Evolutionary conservation across 2,329 filamentous ascomycete genomes (phyloP).

Genomic region (Zarea fungicola): DNA sequence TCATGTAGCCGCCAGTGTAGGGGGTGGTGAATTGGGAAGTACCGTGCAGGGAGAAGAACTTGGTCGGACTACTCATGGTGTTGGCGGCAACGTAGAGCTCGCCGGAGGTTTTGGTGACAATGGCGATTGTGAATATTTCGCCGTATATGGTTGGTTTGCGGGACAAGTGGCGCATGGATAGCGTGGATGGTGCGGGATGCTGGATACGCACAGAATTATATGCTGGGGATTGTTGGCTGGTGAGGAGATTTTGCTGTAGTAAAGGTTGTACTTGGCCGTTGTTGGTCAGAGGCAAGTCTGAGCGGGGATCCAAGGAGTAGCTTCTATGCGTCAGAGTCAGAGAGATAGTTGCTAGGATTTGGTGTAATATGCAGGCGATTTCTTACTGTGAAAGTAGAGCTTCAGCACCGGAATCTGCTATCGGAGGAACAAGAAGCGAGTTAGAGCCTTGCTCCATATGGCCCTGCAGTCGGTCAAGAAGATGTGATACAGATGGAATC

Average conservation of each 20-base stretch:
- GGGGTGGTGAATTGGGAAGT: conserved; percentile 17
- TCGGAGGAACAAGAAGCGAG: neutral
- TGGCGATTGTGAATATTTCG: conserved; percentile 11
- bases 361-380: no score
- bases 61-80: conserved; percentile 22
- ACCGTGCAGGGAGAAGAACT: conserved; percentile 21
- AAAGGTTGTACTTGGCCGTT: neutral
- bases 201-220: conserved; percentile 24
- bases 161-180: conserved; percentile 21
- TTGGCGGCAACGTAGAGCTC: conserved; percentile 19
- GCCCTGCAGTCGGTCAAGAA: conserved; percentile 20
- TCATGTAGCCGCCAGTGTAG: conserved; percentile 20
- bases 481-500: conserved; percentile 16
- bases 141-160: neutral
- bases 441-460: conserved; percentile 20
- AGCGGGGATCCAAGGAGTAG: neutral
- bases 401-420: neutral
- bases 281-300: neutral
- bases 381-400: no score
- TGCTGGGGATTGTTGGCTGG: conserved; percentile 14
- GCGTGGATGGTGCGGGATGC: conserved; percentile 20
- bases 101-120: conserved; percentile 18
- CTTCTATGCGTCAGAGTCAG: no score
- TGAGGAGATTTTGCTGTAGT: neutral
- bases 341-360: no score